Percentiles rank a stretch among this genome's conserved stretches.
Conservation (phyloP, 345 rosid genomes). For the Lagerstroemia speciosa region DNA sequence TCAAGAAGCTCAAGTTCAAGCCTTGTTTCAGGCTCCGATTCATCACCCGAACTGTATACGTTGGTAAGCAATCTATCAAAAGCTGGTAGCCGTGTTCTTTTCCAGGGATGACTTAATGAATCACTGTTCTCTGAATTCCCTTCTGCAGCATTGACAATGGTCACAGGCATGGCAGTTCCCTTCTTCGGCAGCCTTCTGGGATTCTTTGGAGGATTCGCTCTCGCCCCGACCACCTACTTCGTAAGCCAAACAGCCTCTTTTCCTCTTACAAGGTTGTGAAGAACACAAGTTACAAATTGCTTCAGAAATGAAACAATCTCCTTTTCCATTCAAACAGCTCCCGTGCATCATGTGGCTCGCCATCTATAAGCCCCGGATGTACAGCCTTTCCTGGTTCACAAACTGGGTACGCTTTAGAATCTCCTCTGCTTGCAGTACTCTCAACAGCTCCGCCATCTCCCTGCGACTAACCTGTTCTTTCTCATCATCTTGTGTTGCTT, state of each 20-base stretch:
- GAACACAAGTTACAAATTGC: background rate
- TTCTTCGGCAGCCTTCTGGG: slow-evolving; percentile 77
- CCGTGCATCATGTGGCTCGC: slow-evolving; percentile 75
- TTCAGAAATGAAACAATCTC: background rate
- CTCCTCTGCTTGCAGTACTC: background rate
- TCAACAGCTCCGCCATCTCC: background rate
- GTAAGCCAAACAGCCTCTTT: slow-evolving; percentile 23
- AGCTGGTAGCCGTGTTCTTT: background rate
- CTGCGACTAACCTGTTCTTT: background rate
- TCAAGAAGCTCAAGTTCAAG: slow-evolving; percentile 35
- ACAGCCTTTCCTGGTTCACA: slow-evolving; percentile 44
- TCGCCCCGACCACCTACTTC: slow-evolving; percentile 72
- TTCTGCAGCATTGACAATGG: slow-evolving; percentile 59
- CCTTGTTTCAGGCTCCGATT: slow-evolving; percentile 54
- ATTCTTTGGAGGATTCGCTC: slow-evolving; percentile 84
- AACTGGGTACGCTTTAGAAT: slow-evolving; percentile 50
- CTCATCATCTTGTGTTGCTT: slow-evolving; percentile 1
- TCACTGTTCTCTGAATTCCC: no score
- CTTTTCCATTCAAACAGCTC: slow-evolving; percentile 28
- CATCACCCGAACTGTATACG: slow-evolving; percentile 49
- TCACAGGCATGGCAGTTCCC: slow-evolving; percentile 51
- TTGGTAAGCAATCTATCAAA: slow-evolving; percentile 48
- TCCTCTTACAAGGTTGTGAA: background rate
- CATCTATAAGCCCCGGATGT: slow-evolving; percentile 57
- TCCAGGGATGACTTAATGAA: background rate